Conservation (phyloP, 495 filamentous ascomycete species). For the Daldinia childiae region DNA sequence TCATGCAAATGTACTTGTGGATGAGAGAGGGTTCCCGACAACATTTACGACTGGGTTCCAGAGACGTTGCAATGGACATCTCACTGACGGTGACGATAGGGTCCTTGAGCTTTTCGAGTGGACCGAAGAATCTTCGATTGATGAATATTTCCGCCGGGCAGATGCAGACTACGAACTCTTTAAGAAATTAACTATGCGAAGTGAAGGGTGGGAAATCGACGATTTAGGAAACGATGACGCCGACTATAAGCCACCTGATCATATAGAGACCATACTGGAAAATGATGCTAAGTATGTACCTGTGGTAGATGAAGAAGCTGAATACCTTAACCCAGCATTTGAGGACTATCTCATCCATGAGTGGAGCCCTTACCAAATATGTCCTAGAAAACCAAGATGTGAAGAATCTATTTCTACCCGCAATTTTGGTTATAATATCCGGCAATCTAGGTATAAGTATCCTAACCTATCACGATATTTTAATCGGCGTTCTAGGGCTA, state of each 20-base stretch:
- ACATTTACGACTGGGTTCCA: constrained; percentile 15
- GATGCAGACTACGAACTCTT: constrained; percentile 27
- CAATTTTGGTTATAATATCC: constrained; percentile 22
- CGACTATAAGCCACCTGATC: background rate
- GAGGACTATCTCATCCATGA: constrained; percentile 21
- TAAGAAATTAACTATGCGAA: constrained; percentile 8
- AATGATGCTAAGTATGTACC: background rate
- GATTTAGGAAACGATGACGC: background rate
- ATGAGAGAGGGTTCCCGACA: constrained; percentile 25
- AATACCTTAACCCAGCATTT: background rate
- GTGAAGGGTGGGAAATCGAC: constrained; percentile 14
- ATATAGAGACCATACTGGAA: background rate
- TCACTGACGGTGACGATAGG: constrained; percentile 22
- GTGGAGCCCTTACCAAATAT: constrained; percentile 18
- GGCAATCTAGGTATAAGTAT: background rate
- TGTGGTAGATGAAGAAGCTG: background rate
- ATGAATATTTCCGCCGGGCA: constrained; percentile 1
- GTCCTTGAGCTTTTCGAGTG: constrained; percentile 30
- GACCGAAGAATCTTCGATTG: background rate
- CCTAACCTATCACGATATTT: background rate
- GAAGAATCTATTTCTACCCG: background rate
- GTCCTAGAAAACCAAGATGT: background rate
- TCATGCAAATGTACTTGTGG: constrained; percentile 17
- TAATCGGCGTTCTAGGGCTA: background rate
- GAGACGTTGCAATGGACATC: constrained; percentile 3